These are phyloP conservation scores for Saprolegnia diclina DNA, from an alignment of 352 stramenopile genomes.

Conservation along the genomic window DNA sequence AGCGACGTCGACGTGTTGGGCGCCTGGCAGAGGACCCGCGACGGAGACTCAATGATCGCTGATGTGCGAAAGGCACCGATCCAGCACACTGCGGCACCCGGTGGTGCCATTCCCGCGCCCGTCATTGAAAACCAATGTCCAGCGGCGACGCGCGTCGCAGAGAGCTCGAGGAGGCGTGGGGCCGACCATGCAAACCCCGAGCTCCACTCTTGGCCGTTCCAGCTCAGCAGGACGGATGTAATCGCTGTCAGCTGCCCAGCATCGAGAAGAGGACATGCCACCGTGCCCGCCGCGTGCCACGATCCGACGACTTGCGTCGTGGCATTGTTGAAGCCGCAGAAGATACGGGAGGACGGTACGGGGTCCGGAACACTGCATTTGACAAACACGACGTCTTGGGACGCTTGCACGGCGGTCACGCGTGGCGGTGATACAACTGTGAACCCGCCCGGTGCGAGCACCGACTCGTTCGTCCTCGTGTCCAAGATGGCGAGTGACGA, in stretches of 20 bases:
- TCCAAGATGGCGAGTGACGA: neutral
- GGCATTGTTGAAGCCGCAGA: neutral
- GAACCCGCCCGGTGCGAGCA: neutral
- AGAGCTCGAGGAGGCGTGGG: neutral
- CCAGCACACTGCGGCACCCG: neutral
- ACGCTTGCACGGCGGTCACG: neutral
- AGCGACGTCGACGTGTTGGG: neutral
- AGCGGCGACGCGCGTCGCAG: neutral
- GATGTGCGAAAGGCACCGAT: neutral
- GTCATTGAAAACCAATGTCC: neutral
- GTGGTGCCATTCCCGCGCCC: neutral
- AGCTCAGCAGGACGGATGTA: neutral
- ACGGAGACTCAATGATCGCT: neutral
- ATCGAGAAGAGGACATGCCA: neutral
- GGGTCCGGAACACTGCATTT: neutral
- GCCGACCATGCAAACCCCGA: neutral
- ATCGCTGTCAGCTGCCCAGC: neutral
- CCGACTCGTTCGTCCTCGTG: neutral
- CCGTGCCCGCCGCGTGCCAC: neutral
- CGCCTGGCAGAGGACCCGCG: neutral
- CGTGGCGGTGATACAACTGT: neutral
- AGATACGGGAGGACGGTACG: neutral
- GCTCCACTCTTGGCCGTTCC: conserved; percentile 7
- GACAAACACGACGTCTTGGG: neutral
- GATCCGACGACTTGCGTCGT: neutral